Conservation (phyloP, 1,139 yeast species). For the Chernovozyma aurita region DNA sequence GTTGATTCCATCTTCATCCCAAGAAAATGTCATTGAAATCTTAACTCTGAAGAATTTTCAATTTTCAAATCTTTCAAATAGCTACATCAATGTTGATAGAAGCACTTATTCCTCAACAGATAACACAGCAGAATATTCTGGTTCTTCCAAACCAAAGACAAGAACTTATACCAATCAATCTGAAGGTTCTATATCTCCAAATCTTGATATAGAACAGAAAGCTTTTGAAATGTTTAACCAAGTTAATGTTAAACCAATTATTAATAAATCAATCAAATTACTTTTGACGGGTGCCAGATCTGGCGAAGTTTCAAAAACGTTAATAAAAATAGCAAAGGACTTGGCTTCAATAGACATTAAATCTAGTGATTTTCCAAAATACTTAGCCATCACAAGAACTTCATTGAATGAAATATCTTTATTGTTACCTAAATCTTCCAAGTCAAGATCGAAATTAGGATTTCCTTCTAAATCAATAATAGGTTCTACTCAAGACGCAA, state of each 20-base stretch:
- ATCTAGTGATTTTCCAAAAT: constrained; percentile 28
- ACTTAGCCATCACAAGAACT: constrained; percentile 57
- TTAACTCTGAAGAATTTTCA: constrained; percentile 40
- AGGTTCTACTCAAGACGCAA: constrained; percentile 55
- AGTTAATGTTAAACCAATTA: constrained; percentile 40
- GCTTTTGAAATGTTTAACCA: constrained; percentile 41
- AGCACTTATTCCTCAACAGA: neutral
- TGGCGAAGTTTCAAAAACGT: constrained; percentile 38
- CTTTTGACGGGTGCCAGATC: constrained; percentile 62
- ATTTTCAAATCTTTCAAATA: constrained; percentile 39
- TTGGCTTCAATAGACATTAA: constrained; percentile 21
- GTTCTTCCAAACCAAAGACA: too few species aligned
- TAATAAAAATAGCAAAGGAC: constrained; percentile 32
- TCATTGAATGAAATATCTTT: constrained; percentile 52
- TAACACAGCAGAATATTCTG: constrained; percentile 3
- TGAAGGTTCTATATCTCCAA: constrained; percentile 7
- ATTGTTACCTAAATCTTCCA: constrained; percentile 45
- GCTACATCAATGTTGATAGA: constrained; percentile 17
- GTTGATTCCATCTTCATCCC: constrained; percentile 47
- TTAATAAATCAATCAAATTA: constrained; percentile 37
- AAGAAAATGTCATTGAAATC: constrained; percentile 41
- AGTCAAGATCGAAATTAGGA: constrained; percentile 32
- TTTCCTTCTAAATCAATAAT: constrained; percentile 41
- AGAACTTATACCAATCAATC: constrained; percentile 4
- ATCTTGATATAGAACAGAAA: constrained; percentile 19